These are phyloP conservation scores for Hippophae tibetana DNA, from an alignment of 306 rosid species.

Conservation along the genomic window DNA sequence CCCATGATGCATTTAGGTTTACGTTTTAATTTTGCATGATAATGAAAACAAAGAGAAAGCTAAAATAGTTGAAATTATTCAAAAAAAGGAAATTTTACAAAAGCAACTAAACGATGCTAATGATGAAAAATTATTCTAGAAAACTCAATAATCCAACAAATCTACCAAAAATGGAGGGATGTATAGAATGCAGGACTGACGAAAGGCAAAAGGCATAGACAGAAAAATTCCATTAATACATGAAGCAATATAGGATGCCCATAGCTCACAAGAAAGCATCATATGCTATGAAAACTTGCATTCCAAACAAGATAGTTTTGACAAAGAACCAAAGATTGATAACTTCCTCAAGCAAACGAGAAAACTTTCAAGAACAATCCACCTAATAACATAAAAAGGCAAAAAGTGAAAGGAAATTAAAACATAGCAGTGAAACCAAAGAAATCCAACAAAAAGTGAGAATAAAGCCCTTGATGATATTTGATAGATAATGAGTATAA, in stretches of 20 bases:
- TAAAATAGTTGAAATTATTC: neutral
- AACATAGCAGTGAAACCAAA: neutral
- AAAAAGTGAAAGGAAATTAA: slow-evolving; percentile 7
- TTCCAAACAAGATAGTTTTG: slow-evolving; percentile 22
- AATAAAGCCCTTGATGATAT: neutral
- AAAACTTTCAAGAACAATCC: slow-evolving; percentile 25
- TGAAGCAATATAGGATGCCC: slow-evolving; percentile 19
- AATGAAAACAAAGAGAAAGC: neutral
- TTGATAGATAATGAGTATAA: neutral
- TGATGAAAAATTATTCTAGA: neutral
- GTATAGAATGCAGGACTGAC: slow-evolving; percentile 10
- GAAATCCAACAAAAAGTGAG: slow-evolving; percentile 9
- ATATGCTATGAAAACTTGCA: slow-evolving; percentile 35
- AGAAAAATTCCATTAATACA: too few relatives aligned
- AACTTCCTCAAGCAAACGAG: slow-evolving; percentile 46
- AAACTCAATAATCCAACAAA: slow-evolving; percentile 5
- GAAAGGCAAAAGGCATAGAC: slow-evolving; percentile 19
- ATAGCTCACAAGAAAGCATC: slow-evolving; percentile 68
- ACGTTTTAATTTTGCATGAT: neutral
- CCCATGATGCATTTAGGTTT: neutral
- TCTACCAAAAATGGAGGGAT: slow-evolving; percentile 15
- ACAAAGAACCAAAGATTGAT: slow-evolving; percentile 37
- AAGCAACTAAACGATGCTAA: neutral
- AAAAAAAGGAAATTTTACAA: neutral
- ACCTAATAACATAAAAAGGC: slow-evolving; percentile 21